Evolutionary conservation across 257 asterid species (phyloP), one percentile per base, ranked within the genome.

Genomic region (Penstemon newberryi): DNA sequence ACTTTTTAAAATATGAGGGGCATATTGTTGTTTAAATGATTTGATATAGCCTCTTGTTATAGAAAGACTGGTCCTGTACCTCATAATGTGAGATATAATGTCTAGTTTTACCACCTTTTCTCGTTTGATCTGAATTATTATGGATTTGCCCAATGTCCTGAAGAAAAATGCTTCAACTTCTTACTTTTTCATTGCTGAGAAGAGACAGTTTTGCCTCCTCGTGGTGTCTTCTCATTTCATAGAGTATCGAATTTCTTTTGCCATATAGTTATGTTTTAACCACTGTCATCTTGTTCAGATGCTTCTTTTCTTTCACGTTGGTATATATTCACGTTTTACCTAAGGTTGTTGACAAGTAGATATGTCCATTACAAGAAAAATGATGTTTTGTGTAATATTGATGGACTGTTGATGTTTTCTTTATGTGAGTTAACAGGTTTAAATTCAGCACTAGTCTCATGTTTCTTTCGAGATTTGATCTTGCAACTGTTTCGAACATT

Each of bases 1-100:
- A 37, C n/a, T 73, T 18, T 59, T 15, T 15, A 15, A 57, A 64
- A 50, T 61, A 46, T 7, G 5, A n/a, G 49, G 57, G 38, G 56
- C 56, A n/a, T 45, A 18, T 25, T 33, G 4, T 37, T 55, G 4
- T 37, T 55, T 45, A 5, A 40, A 38, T 25, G 3, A 46, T 62
- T 56, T 47, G 60, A 56, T 54, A 38, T 70, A 71, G 64, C 39
- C 15, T n/a, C n/a, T 67, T 67, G 33, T 8, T 62, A n/a, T 46
- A 64, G 66, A 42, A 58, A 9, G 12, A 3, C 3, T 4, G 18
- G 39, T 65, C 39, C 3, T 7, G 49, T 8, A 25, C 33, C 33
- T 25, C 33, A 25, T 1, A 25, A 25, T 25, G 37, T 54, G 60
- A 54, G 8, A 18, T 54, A 3, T 5, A 19, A 15, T 54, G 6